Conservation (phyloP, 129 eudicot species). For the Logfia minima region DNA sequence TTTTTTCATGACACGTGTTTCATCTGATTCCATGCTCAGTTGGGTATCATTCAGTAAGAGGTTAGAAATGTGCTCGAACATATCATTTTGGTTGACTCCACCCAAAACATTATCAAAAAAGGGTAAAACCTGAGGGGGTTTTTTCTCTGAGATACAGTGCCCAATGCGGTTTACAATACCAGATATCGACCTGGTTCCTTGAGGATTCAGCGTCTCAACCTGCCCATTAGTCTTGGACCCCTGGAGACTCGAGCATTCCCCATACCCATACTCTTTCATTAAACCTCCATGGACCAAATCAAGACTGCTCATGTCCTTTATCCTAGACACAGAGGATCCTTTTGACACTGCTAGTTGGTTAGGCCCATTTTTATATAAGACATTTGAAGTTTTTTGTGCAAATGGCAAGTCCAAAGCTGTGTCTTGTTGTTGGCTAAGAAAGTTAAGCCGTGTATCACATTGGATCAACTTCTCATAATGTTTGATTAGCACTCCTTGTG, state of each 20-base stretch:
- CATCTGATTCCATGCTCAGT: constrained; percentile 42
- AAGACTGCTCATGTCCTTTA: background rate
- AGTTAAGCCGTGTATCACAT: constrained; percentile 63
- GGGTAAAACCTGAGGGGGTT: constrained; percentile 27
- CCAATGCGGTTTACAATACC: constrained; percentile 58
- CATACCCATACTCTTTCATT: background rate
- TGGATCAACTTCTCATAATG: constrained; percentile 76
- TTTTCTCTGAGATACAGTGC: constrained; percentile 42
- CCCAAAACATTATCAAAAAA: constrained; percentile 15
- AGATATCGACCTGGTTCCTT: constrained; percentile 40
- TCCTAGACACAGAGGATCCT: constrained; percentile 1
- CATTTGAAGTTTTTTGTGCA: constrained; percentile 35
- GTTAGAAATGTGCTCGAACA: constrained; percentile 45
- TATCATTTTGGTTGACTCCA: constrained; percentile 31
- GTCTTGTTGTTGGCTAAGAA: constrained; percentile 55
- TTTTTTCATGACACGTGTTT: constrained; percentile 48
- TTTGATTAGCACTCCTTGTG: constrained; percentile 62
- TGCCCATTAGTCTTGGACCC: constrained; percentile 32
- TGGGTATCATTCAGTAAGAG: constrained; percentile 45
- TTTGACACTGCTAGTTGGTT: constrained; percentile 16
- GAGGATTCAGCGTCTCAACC: constrained; percentile 33
- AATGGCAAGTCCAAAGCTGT: constrained; percentile 38
- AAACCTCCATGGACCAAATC: constrained; percentile 13
- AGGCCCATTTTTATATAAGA: constrained; percentile 12
- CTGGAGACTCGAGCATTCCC: background rate